These are phyloP conservation scores for Camellia japonica DNA, from an alignment of 148 eudicot species.

Conservation along the genomic window DNA sequence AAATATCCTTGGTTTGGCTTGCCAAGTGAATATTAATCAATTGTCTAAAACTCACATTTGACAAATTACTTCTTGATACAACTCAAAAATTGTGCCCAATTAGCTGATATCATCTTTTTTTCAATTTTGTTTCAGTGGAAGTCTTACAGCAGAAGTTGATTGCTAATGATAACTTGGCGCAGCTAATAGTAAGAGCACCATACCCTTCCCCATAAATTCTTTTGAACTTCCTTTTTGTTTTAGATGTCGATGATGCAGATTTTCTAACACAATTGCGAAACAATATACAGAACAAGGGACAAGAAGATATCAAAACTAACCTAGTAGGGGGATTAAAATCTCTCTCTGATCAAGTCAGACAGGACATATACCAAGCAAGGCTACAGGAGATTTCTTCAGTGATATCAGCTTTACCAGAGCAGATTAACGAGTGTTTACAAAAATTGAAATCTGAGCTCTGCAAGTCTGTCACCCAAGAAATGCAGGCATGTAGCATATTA, in stretches of 20 bases:
- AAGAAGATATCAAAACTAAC: slow-evolving; percentile 59
- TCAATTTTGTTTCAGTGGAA: slow-evolving; percentile 54
- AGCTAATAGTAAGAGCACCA: slow-evolving; percentile 50
- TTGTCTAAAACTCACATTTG: neutral
- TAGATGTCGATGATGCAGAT: neutral
- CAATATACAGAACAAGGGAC: slow-evolving; percentile 66
- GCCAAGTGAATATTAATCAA: neutral
- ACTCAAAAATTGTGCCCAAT: neutral
- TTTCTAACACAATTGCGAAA: slow-evolving; percentile 19
- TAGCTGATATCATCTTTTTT: neutral
- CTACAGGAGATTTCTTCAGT: slow-evolving; percentile 40
- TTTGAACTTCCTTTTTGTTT: slow-evolving; percentile 2
- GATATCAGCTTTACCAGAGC: slow-evolving; percentile 52
- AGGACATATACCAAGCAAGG: slow-evolving; percentile 43
- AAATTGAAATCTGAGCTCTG: slow-evolving; percentile 51
- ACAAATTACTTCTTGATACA: slow-evolving; percentile 3
- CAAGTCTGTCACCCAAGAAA: slow-evolving; percentile 47
- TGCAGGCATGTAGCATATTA: slow-evolving; percentile 53
- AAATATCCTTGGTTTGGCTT: neutral
- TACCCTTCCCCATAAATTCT: slow-evolving; percentile 14
- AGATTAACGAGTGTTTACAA: slow-evolving; percentile 40
- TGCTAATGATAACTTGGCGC: slow-evolving; percentile 60
- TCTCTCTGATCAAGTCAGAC: slow-evolving; percentile 49
- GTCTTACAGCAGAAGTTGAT: slow-evolving; percentile 70
- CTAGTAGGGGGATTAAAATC: slow-evolving; percentile 48